Percentiles rank a stretch among this genome's conserved stretches.
These are phyloP conservation scores for Kodamaea sagamina DNA, from an alignment of 805 yeast species.

Conservation along the genomic window DNA sequence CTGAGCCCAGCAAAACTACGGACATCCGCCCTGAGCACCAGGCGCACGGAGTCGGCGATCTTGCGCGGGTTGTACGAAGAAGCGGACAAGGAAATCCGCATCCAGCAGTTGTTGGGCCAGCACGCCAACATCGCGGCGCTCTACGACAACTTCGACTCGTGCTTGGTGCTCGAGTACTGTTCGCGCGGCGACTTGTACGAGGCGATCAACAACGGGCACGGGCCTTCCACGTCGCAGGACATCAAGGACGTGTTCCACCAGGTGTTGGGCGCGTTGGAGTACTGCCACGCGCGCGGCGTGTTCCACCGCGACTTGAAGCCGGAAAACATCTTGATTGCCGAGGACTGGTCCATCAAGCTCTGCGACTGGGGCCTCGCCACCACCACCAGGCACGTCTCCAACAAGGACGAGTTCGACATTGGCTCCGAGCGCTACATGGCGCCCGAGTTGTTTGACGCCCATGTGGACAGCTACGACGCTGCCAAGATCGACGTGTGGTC, in stretches of 20 bases:
- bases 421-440: conserved; percentile 95
- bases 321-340: conserved; percentile 27
- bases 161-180: conserved; percentile 72
- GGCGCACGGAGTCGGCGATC: conserved; percentile 22
- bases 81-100: conserved; percentile 67
- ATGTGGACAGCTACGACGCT: conserved; percentile 67
- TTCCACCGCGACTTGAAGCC: conserved; percentile 33
- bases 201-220: conserved; percentile 64
- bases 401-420: conserved; percentile 64
- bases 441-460: conserved; percentile 77
- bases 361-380: conserved; percentile 66
- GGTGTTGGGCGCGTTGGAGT: conserved; percentile 51
- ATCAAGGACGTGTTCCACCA: conserved; percentile 56
- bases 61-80: conserved; percentile 46
- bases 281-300: conserved; percentile 46
- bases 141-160: conserved; percentile 53
- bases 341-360: conserved; percentile 56
- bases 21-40: conserved; percentile 8
- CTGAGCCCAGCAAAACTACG: conserved; percentile 40
- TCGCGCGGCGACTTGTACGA: conserved; percentile 86
- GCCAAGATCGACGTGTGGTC: conserved; percentile 89
- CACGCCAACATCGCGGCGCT: conserved; percentile 49
- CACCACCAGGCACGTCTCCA: conserved; percentile 53
- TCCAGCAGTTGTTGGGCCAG: conserved; percentile 60
- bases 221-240: conserved; percentile 61